Evolutionary conservation across 2,329 filamentous ascomycete genomes (phyloP).

Genomic region (Ceratocystis harringtonii): DNA sequence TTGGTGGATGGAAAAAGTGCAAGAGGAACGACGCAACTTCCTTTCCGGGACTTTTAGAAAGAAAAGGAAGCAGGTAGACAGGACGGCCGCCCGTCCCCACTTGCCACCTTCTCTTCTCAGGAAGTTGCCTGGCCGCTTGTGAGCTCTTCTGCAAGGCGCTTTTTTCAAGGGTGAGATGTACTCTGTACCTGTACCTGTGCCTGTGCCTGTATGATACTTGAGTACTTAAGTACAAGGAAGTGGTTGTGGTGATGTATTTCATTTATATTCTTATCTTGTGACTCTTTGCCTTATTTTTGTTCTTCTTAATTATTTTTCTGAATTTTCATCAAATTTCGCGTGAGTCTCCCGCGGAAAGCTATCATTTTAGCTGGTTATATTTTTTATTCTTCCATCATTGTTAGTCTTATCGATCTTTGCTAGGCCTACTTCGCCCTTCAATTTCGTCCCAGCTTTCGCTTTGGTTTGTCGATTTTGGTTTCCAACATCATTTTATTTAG

Average conservation of each 20-base stretch:
- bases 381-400: neutral
- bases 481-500: too few species aligned
- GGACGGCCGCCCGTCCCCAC: neutral
- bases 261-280: neutral
- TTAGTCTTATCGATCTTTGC: too few species aligned
- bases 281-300: neutral
- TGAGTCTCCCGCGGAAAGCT: too few species aligned
- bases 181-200: neutral
- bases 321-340: neutral
- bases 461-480: neutral
- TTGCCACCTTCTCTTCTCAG: neutral
- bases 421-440: too few species aligned
- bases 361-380: neutral
- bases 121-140: too few species aligned
- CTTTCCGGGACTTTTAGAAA: constrained; percentile 1
- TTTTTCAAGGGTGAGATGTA: neutral
- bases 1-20: neutral
- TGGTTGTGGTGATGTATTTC: neutral
- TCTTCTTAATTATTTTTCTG: neutral
- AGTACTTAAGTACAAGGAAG: neutral
- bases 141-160: neutral
- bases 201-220: neutral
- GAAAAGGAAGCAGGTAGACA: neutral
- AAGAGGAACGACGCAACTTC: neutral
- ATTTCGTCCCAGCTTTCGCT: neutral